Conservation (phyloP, 495 filamentous ascomycete genomes). For the Glarea lozoyensis region DNA sequence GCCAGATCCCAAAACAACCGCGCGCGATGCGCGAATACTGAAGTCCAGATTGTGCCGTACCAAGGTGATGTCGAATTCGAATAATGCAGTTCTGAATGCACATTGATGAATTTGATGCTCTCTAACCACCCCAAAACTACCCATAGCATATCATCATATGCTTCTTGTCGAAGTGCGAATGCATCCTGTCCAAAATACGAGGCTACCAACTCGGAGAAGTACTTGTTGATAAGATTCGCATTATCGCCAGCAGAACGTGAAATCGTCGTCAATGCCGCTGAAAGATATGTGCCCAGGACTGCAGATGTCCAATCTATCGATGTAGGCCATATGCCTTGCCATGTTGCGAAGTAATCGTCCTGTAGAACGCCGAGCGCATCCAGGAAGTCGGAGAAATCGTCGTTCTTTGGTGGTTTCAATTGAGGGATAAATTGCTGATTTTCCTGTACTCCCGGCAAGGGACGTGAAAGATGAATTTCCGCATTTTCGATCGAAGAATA, state of each 20-base stretch:
- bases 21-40: constrained; percentile 75
- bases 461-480: too few relatives aligned
- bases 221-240: constrained; percentile 58
- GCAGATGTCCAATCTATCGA: constrained; percentile 94
- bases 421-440: background rate
- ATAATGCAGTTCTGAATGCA: constrained; percentile 33
- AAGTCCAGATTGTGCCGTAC: constrained; percentile 70
- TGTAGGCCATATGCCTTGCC: constrained; percentile 74
- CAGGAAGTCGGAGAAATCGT: constrained; percentile 32
- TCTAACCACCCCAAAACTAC: constrained; percentile 91
- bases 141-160: constrained; percentile 96
- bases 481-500: too few relatives aligned
- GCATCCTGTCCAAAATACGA: constrained; percentile 86
- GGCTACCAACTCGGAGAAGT: constrained; percentile 63
- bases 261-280: constrained; percentile 56
- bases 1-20: constrained; percentile 86
- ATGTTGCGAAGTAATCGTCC: constrained; percentile 62
- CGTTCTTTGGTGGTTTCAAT: background rate
- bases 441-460: background rate
- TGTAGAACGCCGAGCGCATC: constrained; percentile 68
- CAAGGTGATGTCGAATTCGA: constrained; percentile 33
- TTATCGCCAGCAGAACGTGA: constrained; percentile 31
- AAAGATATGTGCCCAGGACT: constrained; percentile 73
- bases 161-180: constrained; percentile 66
- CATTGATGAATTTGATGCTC: constrained; percentile 62